Conservation (phyloP, 2,329 filamentous ascomycete species). For the Delphinella strobiligena region DNA sequence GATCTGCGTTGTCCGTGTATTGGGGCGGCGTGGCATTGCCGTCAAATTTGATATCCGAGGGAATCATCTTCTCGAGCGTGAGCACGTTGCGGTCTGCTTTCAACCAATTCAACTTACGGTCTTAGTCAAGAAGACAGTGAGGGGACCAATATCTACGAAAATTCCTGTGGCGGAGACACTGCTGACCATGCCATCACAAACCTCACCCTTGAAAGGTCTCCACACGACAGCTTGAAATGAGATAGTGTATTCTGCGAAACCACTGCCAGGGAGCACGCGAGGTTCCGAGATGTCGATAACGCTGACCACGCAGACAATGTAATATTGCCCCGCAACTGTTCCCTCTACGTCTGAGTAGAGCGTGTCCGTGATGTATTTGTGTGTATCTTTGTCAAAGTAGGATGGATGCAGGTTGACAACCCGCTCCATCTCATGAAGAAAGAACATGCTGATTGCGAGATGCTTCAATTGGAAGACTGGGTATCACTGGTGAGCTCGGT, state of each 20-base stretch:
- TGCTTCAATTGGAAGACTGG: neutral
- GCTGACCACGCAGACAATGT: slow-evolving; percentile 96
- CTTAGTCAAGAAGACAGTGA: slow-evolving; percentile 68
- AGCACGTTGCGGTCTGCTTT: neutral
- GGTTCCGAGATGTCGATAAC: slow-evolving; percentile 82
- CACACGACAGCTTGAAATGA: slow-evolving; percentile 93
- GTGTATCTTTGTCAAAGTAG: slow-evolving; percentile 90
- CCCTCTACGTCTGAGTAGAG: slow-evolving; percentile 90
- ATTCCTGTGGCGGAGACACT: slow-evolving; percentile 88
- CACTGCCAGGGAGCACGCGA: slow-evolving; percentile 80
- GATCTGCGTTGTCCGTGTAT: slow-evolving; percentile 89
- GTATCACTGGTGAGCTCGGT: no score
- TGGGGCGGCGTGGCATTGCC: slow-evolving; percentile 93
- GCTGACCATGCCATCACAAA: slow-evolving; percentile 88
- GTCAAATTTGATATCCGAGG: slow-evolving; percentile 84
- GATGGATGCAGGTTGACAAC: slow-evolving; percentile 91
- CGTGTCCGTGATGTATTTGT: slow-evolving; percentile 79
- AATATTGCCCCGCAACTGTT: slow-evolving; percentile 89
- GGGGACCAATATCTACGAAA: slow-evolving; percentile 70
- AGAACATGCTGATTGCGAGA: slow-evolving; percentile 59
- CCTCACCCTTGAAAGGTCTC: slow-evolving; percentile 96
- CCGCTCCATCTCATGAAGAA: slow-evolving; percentile 93
- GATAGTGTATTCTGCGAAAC: slow-evolving; percentile 87
- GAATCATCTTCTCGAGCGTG: slow-evolving; percentile 58
- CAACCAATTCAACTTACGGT: slow-evolving; percentile 48